These are phyloP conservation scores for Phytopythium helicoides DNA, from an alignment of 352 stramenopile genomes.

Conservation along the genomic window DNA sequence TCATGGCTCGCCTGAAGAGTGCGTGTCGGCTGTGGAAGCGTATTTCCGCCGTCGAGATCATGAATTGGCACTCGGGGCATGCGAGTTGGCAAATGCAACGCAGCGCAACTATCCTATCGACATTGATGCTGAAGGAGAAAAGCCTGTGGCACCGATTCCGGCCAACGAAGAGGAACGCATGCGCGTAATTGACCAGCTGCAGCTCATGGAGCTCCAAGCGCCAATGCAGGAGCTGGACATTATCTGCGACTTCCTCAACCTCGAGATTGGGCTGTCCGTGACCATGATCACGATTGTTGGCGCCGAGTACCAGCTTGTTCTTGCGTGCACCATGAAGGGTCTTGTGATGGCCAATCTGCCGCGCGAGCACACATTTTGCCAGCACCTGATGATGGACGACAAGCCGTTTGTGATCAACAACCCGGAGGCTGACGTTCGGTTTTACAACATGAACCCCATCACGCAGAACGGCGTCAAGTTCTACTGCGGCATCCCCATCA, in stretches of 20 bases:
- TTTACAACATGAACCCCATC: conserved; percentile 45
- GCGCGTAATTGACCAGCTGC: conserved; percentile 27
- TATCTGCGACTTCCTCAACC: conserved; percentile 50
- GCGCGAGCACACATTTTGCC: conserved; percentile 59
- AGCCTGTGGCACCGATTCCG: conserved; percentile 25
- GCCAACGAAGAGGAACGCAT: conserved; percentile 42
- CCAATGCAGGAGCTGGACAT: conserved; percentile 48
- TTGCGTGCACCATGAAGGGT: conserved; percentile 38
- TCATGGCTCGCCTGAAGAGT: conserved; percentile 6
- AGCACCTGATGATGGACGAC: conserved; percentile 58
- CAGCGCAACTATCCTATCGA: conserved; percentile 37
- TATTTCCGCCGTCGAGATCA: conserved; percentile 28
- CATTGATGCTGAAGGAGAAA: conserved; percentile 12
- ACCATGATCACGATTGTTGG: conserved; percentile 61
- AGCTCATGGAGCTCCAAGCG: conserved; percentile 39
- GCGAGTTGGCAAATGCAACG: conserved; percentile 34
- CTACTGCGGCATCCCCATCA: conserved; percentile 56
- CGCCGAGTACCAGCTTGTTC: conserved; percentile 37
- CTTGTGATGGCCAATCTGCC: conserved; percentile 27
- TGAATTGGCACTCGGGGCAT: conserved; percentile 17
- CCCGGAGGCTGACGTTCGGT: conserved; percentile 46
- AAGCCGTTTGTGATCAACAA: conserved; percentile 43
- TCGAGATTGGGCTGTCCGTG: conserved; percentile 48
- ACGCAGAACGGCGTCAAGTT: conserved; percentile 33
- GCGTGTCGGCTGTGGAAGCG: conserved; percentile 29